Evolutionary conservation across 2,329 filamentous ascomycete genomes (phyloP).

Genomic region (Aspergillus flavus): DNA sequence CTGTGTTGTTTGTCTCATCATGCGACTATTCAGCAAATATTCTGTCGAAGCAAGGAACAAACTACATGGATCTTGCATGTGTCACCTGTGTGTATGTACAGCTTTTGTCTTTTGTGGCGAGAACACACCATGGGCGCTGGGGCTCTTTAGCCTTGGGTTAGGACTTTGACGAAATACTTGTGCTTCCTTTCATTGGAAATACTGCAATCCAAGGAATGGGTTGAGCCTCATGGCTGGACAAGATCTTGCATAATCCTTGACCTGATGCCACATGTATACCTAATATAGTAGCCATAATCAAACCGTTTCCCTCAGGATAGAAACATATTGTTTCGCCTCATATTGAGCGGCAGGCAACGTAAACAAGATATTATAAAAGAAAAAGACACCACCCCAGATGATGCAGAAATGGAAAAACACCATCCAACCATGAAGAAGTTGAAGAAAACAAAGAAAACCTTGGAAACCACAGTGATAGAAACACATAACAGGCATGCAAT

Average conservation of each 20-base stretch:
- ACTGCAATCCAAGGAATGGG: too few species aligned
- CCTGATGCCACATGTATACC: slow-evolving; percentile 1
- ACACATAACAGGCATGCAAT: slow-evolving; percentile 7
- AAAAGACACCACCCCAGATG: slow-evolving; percentile 6
- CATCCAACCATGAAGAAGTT: slow-evolving; percentile 6
- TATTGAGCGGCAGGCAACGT: neutral
- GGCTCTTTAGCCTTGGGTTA: neutral
- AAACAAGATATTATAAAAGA: slow-evolving; percentile 1
- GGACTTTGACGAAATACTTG: neutral
- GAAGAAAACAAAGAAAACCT: neutral
- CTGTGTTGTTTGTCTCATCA: slow-evolving; percentile 5
- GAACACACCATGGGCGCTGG: neutral
- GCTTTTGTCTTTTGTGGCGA: neutral
- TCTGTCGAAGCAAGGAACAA: slow-evolving; percentile 3
- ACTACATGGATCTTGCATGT: slow-evolving; percentile 5
- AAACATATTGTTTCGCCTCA: neutral
- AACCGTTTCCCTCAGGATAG: neutral
- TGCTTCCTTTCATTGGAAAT: neutral
- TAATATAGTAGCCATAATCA: neutral
- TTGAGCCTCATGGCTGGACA: neutral
- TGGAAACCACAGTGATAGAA: neutral
- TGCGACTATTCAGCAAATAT: neutral
- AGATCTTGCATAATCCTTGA: neutral
- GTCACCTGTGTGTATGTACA: neutral
- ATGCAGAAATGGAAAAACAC: slow-evolving; percentile 9